A percentile compares a stretch with the other conserved stretches of the same genome.
Conservation (phyloP, 257 asterid species). For the Plectranthus barbatus region DNA sequence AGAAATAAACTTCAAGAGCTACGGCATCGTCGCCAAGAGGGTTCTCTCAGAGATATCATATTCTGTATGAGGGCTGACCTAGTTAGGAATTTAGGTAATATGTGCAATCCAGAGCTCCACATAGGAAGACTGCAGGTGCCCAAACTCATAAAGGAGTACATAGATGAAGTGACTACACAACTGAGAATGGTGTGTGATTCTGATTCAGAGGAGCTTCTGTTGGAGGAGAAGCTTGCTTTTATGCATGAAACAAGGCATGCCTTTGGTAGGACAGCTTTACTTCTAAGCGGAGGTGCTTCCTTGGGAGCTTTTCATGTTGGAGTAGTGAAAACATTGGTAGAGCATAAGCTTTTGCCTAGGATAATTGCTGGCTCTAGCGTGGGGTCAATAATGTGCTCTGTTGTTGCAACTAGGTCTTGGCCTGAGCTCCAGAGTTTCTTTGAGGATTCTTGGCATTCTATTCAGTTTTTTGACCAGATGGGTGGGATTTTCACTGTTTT, state of each 20-base stretch:
- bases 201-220: conserved; percentile 77
- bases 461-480: conserved; percentile 77
- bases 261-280: conserved; percentile 90
- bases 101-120: conserved; percentile 96
- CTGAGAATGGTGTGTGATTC: conserved; percentile 85
- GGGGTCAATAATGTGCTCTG: conserved; percentile 84
- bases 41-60: conserved; percentile 80
- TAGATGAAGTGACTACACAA: conserved; percentile 84
- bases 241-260: conserved; percentile 98
- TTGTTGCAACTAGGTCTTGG: conserved; percentile 91
- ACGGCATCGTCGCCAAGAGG: conserved; percentile 74
- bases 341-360: conserved; percentile 83
- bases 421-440: conserved; percentile 94
- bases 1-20: conserved; percentile 81
- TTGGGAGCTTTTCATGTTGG: conserved; percentile 94
- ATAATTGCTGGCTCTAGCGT: conserved; percentile 95
- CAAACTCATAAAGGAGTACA: conserved; percentile 79
- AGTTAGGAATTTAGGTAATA: conserved; percentile 78
- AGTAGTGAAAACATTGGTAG: conserved; percentile 81
- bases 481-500: conserved; percentile 74
- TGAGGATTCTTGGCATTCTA: conserved; percentile 85
- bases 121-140: conserved; percentile 89
- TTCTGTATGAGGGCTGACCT: conserved; percentile 92
- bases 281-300: conserved; percentile 93
- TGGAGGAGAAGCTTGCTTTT: conserved; percentile 92